Conservation (phyloP, 768 basidiomycete genomes). For the Tephrocybe sp. region DNA sequence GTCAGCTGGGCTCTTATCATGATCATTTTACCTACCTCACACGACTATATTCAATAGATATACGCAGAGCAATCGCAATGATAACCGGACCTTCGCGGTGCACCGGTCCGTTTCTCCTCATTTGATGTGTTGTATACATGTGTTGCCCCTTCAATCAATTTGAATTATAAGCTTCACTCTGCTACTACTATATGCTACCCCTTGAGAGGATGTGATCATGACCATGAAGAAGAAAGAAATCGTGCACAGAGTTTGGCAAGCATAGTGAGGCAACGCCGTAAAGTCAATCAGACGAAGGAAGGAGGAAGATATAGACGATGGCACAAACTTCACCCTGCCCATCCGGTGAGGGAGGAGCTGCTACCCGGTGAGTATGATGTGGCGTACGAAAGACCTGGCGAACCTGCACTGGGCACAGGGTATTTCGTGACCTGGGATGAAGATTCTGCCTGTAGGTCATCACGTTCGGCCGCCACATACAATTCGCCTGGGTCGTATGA, state of each 20-base stretch:
- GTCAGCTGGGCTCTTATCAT: conserved; percentile 35
- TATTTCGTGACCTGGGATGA: conserved; percentile 12
- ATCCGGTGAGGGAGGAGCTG: conserved; percentile 44
- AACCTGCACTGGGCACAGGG: conserved; percentile 1
- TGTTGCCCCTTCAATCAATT: background rate
- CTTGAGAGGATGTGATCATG: background rate
- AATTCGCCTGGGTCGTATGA: conserved; percentile 17
- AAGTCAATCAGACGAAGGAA: conserved; percentile 1
- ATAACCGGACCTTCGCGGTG: conserved; percentile 2
- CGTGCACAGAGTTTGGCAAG: background rate
- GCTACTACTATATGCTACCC: no score
- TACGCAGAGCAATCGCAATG: conserved; percentile 72
- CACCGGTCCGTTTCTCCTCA: background rate
- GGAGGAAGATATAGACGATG: conserved; percentile 2
- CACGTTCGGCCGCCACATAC: conserved; percentile 13
- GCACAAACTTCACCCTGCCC: conserved; percentile 40
- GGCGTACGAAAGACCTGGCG: conserved; percentile 16
- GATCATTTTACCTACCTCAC: conserved; percentile 2
- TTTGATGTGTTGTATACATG: conserved; percentile 4
- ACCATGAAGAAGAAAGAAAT: background rate
- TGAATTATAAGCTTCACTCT: no score
- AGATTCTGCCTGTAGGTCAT: conserved; percentile 9
- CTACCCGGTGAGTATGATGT: conserved; percentile 26
- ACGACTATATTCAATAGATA: conserved; percentile 29
- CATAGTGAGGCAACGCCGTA: background rate